These are phyloP conservation scores for Plasmodium coatneyi DNA, from an alignment of 169 alveolate genomes.

Conservation along the genomic window DNA sequence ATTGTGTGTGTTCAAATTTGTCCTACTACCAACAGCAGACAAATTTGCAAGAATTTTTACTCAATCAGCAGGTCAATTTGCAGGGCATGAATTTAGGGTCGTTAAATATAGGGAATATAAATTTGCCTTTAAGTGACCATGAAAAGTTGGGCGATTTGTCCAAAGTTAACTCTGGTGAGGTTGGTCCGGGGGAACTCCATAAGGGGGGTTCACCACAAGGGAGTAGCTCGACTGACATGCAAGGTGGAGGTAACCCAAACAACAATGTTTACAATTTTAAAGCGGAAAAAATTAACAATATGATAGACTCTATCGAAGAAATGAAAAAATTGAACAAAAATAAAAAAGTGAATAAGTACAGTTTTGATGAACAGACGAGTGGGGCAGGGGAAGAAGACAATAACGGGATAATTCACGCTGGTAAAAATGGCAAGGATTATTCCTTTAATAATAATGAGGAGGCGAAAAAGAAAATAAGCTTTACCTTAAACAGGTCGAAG, in stretches of 20 bases:
- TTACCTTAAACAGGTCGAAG: constrained; percentile 44
- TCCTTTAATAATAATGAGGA: constrained; percentile 24
- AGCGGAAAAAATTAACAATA: constrained; percentile 60
- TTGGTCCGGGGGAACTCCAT: background rate
- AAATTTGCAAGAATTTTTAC: constrained; percentile 52
- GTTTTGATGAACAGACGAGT: background rate
- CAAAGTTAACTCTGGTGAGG: background rate
- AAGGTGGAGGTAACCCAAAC: background rate
- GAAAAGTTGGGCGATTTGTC: constrained; percentile 35
- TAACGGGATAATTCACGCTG: background rate
- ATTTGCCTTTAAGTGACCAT: constrained; percentile 25
- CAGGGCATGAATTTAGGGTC: constrained; percentile 30
- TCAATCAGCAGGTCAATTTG: constrained; percentile 27
- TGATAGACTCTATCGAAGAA: constrained; percentile 68
- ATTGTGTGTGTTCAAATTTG: constrained; percentile 66
- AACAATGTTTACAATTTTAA: constrained; percentile 29
- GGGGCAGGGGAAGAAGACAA: background rate
- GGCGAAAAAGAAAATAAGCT: constrained; percentile 50
- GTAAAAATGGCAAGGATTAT: background rate
- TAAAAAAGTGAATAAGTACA: background rate
- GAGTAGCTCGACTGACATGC: background rate
- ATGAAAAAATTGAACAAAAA: constrained; percentile 57
- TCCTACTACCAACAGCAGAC: constrained; percentile 54
- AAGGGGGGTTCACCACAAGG: background rate
- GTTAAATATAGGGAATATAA: constrained; percentile 25